phyloP scores from a whole-genome alignment of 2,329 filamentous ascomycete species.

The Cytospora paraplurivora region DNA sequence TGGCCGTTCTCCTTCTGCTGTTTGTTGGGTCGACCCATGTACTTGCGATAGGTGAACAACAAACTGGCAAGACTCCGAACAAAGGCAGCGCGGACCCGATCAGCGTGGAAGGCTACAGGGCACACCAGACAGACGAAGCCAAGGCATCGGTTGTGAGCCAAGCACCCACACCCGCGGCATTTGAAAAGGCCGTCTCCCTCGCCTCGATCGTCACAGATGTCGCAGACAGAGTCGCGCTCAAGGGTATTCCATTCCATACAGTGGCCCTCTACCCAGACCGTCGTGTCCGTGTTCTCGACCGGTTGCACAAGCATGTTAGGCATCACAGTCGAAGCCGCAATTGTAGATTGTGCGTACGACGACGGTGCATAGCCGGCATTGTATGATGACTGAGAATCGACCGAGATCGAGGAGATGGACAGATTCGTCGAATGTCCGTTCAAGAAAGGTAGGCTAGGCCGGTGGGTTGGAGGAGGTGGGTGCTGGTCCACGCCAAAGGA shows the following conservation, averaged over 20 bases:
- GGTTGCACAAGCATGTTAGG: conserved; percentile 80
- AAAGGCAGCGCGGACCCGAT: conserved; percentile 65
- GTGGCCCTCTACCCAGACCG: conserved; percentile 83
- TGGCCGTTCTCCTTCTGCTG: conserved; percentile 64
- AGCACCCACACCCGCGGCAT: conserved; percentile 65
- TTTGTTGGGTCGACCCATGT: conserved; percentile 59
- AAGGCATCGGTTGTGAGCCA: conserved; percentile 62
- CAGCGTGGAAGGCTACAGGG: conserved; percentile 61
- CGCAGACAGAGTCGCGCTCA: conserved; percentile 65
- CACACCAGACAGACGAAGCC: conserved; percentile 66
- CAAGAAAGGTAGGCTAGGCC: conserved; percentile 74
- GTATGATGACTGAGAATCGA: conserved; percentile 71
- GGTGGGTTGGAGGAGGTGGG: conserved; percentile 56
- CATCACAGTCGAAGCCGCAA: conserved; percentile 85
- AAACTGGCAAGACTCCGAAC: conserved; percentile 67
- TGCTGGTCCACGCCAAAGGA: conserved; percentile 82
- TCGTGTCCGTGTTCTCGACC: conserved; percentile 76
- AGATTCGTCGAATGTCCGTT: conserved; percentile 62
- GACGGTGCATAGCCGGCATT: conserved; percentile 72
- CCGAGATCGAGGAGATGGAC: conserved; percentile 61
- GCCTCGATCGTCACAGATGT: conserved; percentile 75
- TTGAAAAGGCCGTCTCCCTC: conserved; percentile 73
- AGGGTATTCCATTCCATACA: conserved; percentile 68
- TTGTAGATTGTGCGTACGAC: conserved; percentile 81
- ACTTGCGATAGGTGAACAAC: conserved; percentile 67